Evolutionary conservation across 768 basidiomycete genomes (phyloP), one percentile per base, ranked within the genome.

Genomic region (Trametes villosa): DNA sequence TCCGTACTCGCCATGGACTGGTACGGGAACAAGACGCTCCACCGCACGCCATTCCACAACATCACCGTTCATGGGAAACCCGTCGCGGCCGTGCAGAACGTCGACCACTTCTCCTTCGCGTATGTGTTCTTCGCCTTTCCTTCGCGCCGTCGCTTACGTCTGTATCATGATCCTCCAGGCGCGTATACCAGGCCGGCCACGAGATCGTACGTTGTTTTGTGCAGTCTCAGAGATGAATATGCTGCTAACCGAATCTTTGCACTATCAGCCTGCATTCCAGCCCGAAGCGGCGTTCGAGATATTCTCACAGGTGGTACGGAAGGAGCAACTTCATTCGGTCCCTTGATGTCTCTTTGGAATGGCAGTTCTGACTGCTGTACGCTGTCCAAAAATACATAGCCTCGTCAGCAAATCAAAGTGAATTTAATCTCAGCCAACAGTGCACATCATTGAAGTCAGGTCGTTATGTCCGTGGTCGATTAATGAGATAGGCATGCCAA

Each of bases 101-200:
- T 88, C 33, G 85, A 84, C 62, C 85, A 86, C 59, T 87, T 88
- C 67, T 77, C 83, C 0, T 89, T 88, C 69, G 87, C 85, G 86
- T 87, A 58, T 66, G 86, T 80, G 9, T 41, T 31, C 12, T n/a
- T 31, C 13, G 4, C n/a, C 20, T 9, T 20, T 26, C 18, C 12
- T 34, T 40, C 20, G n/a, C 20, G 24, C 18, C 2, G 31, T 3
- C 9, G 22, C 20, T 27, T 41, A 34, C 34, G 45, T 29, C 17
- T 27, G 13, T 22, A 27, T 34, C 6, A 26, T 46, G 22, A 42
- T 20, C 11, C 17, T 55, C 20, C 17, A 86, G 86, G 61, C 77
- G 85, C 12, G 79, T 89, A 0, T 87, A 76, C 67, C 76, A 69
- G 60, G 74, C 86, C 7, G 86, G 87, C 9, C 87, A 88, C 64